Evolutionary conservation across 441 rosid genomes (phyloP).

Genomic region (Daphne laureola): DNA sequence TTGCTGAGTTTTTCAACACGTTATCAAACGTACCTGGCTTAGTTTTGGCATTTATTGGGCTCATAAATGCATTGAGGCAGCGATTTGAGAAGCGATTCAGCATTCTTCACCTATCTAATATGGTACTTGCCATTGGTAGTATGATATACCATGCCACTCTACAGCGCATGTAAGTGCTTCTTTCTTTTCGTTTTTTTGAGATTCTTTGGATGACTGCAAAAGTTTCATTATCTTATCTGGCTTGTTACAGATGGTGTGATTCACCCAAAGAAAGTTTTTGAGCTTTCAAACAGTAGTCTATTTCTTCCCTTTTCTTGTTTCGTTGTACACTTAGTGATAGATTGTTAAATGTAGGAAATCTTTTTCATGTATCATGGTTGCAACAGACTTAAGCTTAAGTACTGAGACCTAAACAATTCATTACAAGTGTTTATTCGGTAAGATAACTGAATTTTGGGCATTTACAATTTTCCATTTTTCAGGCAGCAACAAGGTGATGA

Average conservation of each 20-base stretch:
- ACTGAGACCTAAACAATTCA: too few species aligned
- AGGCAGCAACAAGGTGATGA: constrained; percentile 97
- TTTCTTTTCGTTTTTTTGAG: neutral
- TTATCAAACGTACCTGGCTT: constrained; percentile 71
- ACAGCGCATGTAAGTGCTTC: constrained; percentile 57
- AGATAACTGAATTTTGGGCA: too few species aligned
- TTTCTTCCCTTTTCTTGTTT: too few species aligned
- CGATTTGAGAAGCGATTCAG: constrained; percentile 93
- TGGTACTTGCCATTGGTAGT: constrained; percentile 89
- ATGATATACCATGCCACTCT: constrained; percentile 82
- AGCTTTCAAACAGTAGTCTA: too few species aligned
- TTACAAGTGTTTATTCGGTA: too few species aligned
- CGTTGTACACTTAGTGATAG: too few species aligned
- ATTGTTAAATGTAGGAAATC: too few species aligned
- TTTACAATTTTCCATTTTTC: constrained; percentile 10
- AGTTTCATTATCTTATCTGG: neutral
- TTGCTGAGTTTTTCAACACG: constrained; percentile 90
- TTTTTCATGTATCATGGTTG: too few species aligned
- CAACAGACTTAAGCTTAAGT: too few species aligned
- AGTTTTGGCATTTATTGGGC: constrained; percentile 74
- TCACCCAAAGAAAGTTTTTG: too few species aligned
- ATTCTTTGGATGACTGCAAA: neutral
- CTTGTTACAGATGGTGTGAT: too few species aligned
- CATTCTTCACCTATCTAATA: constrained; percentile 80
- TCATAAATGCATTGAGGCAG: constrained; percentile 73